Evolutionary conservation across 371 early-diverging fungal species (phyloP).

Genomic region (Mortierella sp.): DNA sequence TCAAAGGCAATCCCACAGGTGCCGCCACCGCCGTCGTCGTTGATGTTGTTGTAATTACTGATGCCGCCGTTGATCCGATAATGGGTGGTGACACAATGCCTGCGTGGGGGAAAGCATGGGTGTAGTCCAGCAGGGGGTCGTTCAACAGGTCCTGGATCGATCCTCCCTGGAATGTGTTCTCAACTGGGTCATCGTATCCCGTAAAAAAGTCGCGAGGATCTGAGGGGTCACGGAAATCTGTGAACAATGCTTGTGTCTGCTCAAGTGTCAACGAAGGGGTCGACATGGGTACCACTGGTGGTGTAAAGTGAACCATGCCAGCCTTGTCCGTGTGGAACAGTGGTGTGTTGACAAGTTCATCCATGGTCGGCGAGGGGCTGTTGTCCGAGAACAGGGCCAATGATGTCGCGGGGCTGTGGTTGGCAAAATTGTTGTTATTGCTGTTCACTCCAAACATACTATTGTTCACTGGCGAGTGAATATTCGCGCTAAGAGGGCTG

Average conservation of each 20-base stretch:
- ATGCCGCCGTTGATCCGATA: neutral
- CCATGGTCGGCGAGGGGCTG: slow-evolving; percentile 24
- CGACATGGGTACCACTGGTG: slow-evolving; percentile 24
- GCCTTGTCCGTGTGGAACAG: slow-evolving; percentile 31
- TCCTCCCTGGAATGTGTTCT: slow-evolving; percentile 13
- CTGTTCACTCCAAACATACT: slow-evolving; percentile 6
- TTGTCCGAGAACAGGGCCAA: slow-evolving; percentile 27
- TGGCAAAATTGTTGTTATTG: slow-evolving; percentile 1
- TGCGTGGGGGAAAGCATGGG: neutral
- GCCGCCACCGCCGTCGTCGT: neutral
- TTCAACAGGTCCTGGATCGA: slow-evolving; percentile 14
- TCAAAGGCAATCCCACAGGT: neutral
- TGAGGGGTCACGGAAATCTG: slow-evolving; percentile 27
- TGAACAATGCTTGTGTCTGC: slow-evolving; percentile 25
- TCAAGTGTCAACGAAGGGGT: slow-evolving; percentile 17
- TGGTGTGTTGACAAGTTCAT: slow-evolving; percentile 32
- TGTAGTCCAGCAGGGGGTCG: slow-evolving; percentile 26
- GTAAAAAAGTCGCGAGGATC: slow-evolving; percentile 23
- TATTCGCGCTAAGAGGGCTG: neutral
- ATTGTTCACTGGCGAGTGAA: neutral
- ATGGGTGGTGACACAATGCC: neutral
- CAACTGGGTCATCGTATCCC: slow-evolving; percentile 15
- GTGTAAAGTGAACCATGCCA: slow-evolving; percentile 29
- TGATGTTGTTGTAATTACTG: neutral
- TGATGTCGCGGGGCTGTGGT: slow-evolving; percentile 19